phyloP scores from a whole-genome alignment of 2,329 filamentous ascomycete species.

The Penicillium brasilianum region DNA sequence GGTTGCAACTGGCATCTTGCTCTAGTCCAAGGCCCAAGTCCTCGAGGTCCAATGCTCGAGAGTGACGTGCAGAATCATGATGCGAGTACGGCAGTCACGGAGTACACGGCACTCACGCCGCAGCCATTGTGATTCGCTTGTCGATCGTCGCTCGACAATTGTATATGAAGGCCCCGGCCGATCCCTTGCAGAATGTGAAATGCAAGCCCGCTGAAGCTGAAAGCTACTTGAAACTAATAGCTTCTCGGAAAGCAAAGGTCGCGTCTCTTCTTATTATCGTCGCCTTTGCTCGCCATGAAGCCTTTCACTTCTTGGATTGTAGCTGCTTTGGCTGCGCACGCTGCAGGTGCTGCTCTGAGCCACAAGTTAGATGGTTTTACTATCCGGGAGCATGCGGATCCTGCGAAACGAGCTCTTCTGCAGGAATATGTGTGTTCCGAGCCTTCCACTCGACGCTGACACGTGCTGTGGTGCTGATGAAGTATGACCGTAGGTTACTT shows the following conservation, averaged over 20 bases:
- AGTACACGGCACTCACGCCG: conserved; percentile 12
- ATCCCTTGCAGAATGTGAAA: conserved; percentile 20
- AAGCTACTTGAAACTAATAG: neutral
- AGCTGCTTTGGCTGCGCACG: conserved; percentile 51
- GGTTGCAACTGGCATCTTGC: neutral
- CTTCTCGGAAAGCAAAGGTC: neutral
- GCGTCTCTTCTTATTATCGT: neutral
- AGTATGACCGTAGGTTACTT: conserved; percentile 59
- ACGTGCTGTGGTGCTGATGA: conserved; percentile 12
- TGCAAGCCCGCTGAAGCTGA: conserved; percentile 4
- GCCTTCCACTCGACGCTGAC: neutral
- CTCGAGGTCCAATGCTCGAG: neutral
- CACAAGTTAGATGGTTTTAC: conserved; percentile 57
- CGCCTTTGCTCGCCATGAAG: conserved; percentile 42
- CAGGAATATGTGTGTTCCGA: conserved; percentile 59
- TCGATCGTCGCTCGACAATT: conserved; percentile 6
- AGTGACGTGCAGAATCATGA: neutral
- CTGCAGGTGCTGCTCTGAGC: conserved; percentile 55
- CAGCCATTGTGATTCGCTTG: conserved; percentile 12
- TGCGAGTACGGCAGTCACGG: conserved; percentile 9
- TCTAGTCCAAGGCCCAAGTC: neutral
- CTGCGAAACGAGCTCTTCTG: conserved; percentile 54
- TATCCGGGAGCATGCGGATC: conserved; percentile 44
- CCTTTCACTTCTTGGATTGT: conserved; percentile 39
- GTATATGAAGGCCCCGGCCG: conserved; percentile 28